A percentile compares a stretch with the other conserved stretches of the same genome.
Evolutionary conservation across 78 protist species (phyloP).

Genomic region (Cavenderia fasciculata): DNA sequence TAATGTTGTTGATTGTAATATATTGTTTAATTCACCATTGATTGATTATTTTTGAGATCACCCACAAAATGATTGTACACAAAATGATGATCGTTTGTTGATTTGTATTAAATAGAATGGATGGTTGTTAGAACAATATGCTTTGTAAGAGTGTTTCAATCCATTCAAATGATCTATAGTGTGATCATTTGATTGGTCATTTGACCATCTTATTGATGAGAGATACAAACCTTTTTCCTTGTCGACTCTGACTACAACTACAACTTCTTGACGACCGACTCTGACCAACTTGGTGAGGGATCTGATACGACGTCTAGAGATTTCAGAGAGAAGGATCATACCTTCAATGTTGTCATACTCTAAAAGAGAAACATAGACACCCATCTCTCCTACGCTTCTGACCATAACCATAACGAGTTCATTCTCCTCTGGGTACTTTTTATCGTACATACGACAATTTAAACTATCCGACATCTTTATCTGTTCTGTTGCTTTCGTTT

Average conservation of each 20-base stretch:
- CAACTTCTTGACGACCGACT: conserved; percentile 95
- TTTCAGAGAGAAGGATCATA: conserved; percentile 96
- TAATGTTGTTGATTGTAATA: too few relatives aligned
- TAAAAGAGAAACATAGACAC: conserved; percentile 92
- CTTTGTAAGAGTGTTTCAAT: too few relatives aligned
- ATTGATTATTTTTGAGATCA: too few relatives aligned
- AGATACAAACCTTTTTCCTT: conserved; percentile 90
- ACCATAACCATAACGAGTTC: conserved; percentile 95
- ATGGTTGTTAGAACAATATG: too few relatives aligned
- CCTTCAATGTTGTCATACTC: conserved; percentile 95
- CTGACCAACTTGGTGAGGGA: conserved; percentile 94
- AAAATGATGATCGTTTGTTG: too few relatives aligned
- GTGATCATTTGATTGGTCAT: too few relatives aligned
- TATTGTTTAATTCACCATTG: too few relatives aligned
- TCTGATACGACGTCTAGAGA: conserved; percentile 97
- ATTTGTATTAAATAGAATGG: too few relatives aligned
- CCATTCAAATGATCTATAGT: too few relatives aligned
- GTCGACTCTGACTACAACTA: conserved; percentile 98
- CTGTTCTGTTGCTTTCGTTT: too few relatives aligned
- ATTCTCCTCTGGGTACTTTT: conserved; percentile 94
- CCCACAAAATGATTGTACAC: too few relatives aligned
- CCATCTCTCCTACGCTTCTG: conserved; percentile 90
- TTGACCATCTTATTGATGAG: too few relatives aligned
- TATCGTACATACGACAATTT: conserved; percentile 95
- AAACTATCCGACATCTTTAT: conserved; percentile 20